These are phyloP conservation scores for Backusella psychrophila DNA, from an alignment of 192 early-diverging fungal genomes.

Conservation along the genomic window DNA sequence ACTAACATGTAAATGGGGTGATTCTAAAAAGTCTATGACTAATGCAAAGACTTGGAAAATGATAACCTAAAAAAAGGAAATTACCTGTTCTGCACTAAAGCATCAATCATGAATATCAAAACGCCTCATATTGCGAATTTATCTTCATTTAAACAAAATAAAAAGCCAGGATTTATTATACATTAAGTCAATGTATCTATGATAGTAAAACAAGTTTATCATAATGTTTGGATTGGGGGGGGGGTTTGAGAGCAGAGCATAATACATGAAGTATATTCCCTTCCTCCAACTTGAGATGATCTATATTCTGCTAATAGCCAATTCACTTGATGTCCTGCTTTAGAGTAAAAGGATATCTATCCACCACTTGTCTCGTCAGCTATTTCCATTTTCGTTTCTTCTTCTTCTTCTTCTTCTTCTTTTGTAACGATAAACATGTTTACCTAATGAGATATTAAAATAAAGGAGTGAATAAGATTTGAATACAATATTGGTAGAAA, in stretches of 20 bases:
- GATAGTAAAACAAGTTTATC: neutral
- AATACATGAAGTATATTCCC: neutral
- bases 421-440: slow-evolving; percentile 8
- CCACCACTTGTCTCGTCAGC: neutral
- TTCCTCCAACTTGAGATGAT: neutral
- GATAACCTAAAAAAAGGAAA: slow-evolving; percentile 20
- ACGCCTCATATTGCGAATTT: neutral
- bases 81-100: neutral
- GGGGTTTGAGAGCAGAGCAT: neutral
- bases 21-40: neutral
- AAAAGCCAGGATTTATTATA: neutral
- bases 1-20: neutral
- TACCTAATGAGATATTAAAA: neutral
- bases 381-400: neutral
- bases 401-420: neutral
- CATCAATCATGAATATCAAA: neutral
- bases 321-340: neutral
- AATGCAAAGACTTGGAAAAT: neutral
- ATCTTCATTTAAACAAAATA: neutral
- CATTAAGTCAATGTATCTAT: neutral
- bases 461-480: neutral
- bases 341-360: neutral
- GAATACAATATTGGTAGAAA: slow-evolving; percentile 5
- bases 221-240: neutral
- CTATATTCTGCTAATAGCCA: neutral